phyloP scores from a whole-genome alignment of 257 asterid genomes.

The Misopates orontium region DNA sequence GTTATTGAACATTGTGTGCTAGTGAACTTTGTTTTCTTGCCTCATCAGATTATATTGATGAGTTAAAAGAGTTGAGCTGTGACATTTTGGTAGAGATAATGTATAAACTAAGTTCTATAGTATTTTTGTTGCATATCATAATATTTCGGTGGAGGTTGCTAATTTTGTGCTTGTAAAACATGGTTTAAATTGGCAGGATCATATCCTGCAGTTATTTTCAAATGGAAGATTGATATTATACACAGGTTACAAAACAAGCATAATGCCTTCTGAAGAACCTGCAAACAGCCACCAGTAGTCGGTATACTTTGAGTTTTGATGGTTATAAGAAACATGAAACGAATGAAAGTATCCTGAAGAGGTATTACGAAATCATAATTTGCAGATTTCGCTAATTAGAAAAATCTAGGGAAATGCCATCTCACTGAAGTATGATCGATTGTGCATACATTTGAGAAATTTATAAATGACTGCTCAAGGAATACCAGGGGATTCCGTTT shows the following conservation, averaged over 20 bases:
- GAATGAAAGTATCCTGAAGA: not conserved
- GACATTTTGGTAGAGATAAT: not conserved
- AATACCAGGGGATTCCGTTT: no score
- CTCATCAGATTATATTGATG: conserved; percentile 10
- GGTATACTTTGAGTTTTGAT: conserved; percentile 1
- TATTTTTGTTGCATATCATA: not conserved
- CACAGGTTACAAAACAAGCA: not conserved
- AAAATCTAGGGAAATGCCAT: not conserved
- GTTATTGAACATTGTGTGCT: not conserved
- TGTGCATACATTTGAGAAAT: no score
- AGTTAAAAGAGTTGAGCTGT: not conserved
- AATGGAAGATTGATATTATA: not conserved
- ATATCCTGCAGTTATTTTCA: conserved; percentile 27
- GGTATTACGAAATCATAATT: not conserved
- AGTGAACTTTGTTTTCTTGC: not conserved
- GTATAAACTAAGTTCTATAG: not conserved
- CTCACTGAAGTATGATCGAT: no score
- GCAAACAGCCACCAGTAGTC: conserved; percentile 10
- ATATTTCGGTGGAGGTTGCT: conserved; percentile 11
- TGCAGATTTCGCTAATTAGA: not conserved
- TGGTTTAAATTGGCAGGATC: conserved; percentile 38
- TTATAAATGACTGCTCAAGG: no score
- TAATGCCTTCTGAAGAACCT: not conserved
- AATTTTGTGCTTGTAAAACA: conserved; percentile 9
- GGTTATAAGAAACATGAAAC: not conserved